Evolutionary conservation across 2,329 filamentous ascomycete species (phyloP).

Genomic region (Drechslerella coelobrocha): DNA sequence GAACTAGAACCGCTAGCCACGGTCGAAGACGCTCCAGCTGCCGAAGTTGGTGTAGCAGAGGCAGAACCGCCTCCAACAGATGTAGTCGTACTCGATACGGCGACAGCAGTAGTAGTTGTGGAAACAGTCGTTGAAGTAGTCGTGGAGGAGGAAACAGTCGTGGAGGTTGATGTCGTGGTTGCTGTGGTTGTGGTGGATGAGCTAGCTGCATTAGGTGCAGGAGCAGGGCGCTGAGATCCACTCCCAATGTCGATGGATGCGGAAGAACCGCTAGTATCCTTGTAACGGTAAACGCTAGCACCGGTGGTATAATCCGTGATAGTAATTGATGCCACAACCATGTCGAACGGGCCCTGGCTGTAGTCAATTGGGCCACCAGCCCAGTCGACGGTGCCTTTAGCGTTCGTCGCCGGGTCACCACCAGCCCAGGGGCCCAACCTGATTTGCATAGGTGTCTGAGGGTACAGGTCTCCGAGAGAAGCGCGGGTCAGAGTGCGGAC

Average conservation of each 20-base stretch:
- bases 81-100: too few relatives aligned
- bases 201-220: neutral
- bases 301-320: constrained; percentile 95
- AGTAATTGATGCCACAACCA: constrained; percentile 77
- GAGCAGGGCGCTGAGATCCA: constrained; percentile 70
- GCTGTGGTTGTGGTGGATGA: constrained; percentile 21
- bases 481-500: constrained; percentile 76
- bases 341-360: constrained; percentile 79
- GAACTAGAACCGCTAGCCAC: neutral
- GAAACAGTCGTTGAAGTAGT: constrained; percentile 1
- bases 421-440: constrained; percentile 93
- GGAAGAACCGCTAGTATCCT: constrained; percentile 78
- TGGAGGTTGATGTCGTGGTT: constrained; percentile 19
- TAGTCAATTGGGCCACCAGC: constrained; percentile 86
- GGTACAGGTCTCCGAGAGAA: constrained; percentile 65
- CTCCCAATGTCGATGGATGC: constrained; percentile 78
- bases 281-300: constrained; percentile 76
- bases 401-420: constrained; percentile 78
- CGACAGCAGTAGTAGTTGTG: constrained; percentile 7
- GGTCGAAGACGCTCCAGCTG: neutral
- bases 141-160: constrained; percentile 1
- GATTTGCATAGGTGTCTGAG: constrained; percentile 93
- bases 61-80: neutral
- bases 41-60: constrained; percentile 15
- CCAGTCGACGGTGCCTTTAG: constrained; percentile 84